Conservation (phyloP, 2,329 filamentous ascomycete species). For the Talaromyces sp. region DNA sequence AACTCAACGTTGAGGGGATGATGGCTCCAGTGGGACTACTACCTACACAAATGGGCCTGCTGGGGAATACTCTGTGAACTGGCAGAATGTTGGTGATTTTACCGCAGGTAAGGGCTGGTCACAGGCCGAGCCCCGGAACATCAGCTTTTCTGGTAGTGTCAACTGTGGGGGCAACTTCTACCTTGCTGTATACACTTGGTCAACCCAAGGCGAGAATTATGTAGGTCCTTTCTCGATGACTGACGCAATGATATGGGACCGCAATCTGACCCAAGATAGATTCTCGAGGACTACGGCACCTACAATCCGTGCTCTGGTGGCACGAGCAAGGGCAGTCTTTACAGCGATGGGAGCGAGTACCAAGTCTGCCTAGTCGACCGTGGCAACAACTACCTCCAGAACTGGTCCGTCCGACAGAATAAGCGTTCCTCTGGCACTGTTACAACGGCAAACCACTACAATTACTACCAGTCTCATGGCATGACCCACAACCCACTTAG, state of each 20-base stretch:
- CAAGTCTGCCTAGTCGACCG: constrained; percentile 1
- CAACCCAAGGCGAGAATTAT: neutral
- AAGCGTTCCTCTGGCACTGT: constrained; percentile 5
- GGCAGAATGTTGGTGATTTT: constrained; percentile 3
- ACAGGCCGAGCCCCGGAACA: neutral
- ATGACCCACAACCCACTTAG: neutral
- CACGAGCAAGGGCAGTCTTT: neutral
- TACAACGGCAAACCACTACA: constrained; percentile 6
- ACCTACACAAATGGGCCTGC: constrained; percentile 1
- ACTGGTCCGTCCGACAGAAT: constrained; percentile 4
- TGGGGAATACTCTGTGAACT: neutral
- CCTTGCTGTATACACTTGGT: constrained; percentile 11
- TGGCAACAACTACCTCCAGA: neutral
- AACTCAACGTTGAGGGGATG: neutral
- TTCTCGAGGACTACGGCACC: constrained; percentile 6
- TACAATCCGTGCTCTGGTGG: constrained; percentile 5
- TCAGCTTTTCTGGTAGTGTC: neutral
- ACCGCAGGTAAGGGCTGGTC: neutral
- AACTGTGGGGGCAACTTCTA: neutral
- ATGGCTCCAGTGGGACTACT: neutral
- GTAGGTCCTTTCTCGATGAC: neutral
- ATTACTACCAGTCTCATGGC: neutral
- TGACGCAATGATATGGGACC: neutral
- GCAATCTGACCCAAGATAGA: neutral
- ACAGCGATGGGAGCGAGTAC: constrained; percentile 1